Conservation (phyloP, 2,329 filamentous ascomycete genomes). For the Capronia coronata region DNA sequence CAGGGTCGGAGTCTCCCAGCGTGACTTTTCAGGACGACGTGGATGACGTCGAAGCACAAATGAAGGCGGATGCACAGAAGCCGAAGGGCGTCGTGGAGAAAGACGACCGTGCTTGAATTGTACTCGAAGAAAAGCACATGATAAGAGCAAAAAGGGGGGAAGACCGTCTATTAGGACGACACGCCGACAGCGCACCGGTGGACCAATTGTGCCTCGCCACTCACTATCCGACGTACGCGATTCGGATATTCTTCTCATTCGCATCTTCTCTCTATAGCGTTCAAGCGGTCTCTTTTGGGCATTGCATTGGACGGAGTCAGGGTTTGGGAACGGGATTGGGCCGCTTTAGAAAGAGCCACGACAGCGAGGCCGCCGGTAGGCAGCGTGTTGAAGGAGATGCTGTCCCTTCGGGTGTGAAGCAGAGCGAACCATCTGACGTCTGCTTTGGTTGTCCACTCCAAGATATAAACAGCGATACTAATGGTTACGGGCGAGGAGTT, state of each 20-base stretch:
- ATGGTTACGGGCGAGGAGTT: not conserved
- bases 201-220: not conserved
- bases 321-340: not conserved
- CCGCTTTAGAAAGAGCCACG: not conserved
- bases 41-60: constrained; percentile 18
- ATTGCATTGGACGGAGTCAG: not conserved
- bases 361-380: too few species aligned
- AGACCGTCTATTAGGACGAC: not conserved
- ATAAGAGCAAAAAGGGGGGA: too few species aligned
- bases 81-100: constrained; percentile 8
- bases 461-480: not conserved
- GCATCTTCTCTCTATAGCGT: constrained; percentile 8
- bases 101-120: not conserved
- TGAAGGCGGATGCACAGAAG: constrained; percentile 18
- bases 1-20: not conserved
- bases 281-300: constrained; percentile 16
- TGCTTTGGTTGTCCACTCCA: too few species aligned
- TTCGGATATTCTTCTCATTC: not conserved
- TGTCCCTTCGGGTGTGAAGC: too few species aligned
- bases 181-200: not conserved
- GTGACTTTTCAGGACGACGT: constrained; percentile 17
- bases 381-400: too few species aligned
- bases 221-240: not conserved
- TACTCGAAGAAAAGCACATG: constrained; percentile 1
- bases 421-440: too few species aligned